Evolutionary conservation across 2,329 filamentous ascomycete genomes (phyloP), one percentile per base, ranked within the genome.

Genomic region (Sporothrix curviconia): DNA sequence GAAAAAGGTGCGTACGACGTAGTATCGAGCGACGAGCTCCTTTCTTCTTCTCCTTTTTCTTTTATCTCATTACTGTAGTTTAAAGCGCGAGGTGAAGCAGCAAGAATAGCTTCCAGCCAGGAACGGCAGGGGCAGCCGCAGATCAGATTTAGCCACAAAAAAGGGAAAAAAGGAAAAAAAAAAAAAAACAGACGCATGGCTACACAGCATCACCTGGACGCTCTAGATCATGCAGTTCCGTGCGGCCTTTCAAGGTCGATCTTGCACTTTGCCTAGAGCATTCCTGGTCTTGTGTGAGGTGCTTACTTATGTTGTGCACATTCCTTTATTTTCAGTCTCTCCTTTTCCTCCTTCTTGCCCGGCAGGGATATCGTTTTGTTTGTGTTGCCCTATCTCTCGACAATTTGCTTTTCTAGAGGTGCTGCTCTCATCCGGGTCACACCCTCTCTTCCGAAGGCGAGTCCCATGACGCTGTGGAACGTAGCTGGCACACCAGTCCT

Each of bases 141-240:
- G 22, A 28, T n/a, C n/a, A n/a, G n/a, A n/a, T n/a, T n/a, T n/a
- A n/a, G 6, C 22, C 7, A 17, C 22, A 14, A 37, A 28, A 9
- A 5, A 39, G 5, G 34, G 24, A 50, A 22, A 30, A 15, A 50
- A 37, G 6, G 11, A n/a, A 24, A 43, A 24, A 22, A 50, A 15
- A 24, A 24, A 39, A 24, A 7, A 24, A 15, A 8, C n/a, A 56
- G 11, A 24, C 15, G 19, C 17, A 47, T 25, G 56, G 59, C 24
- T 42, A 59, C 53, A 59, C 59, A 47, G 34, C 36, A n/a, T 56
- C 37, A 36, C 34, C 28, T 34, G 22, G 52, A 49, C 34, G 47
- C 59, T 61, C 52, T 50, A 61, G 62, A 65, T 64, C 58, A 61
- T 62, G 63, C 60, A 63, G 59, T 56, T 11, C 43, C 25, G 43